These are phyloP conservation scores for Neurospora sp. DNA, from an alignment of 495 filamentous ascomycete species.

Conservation along the genomic window DNA sequence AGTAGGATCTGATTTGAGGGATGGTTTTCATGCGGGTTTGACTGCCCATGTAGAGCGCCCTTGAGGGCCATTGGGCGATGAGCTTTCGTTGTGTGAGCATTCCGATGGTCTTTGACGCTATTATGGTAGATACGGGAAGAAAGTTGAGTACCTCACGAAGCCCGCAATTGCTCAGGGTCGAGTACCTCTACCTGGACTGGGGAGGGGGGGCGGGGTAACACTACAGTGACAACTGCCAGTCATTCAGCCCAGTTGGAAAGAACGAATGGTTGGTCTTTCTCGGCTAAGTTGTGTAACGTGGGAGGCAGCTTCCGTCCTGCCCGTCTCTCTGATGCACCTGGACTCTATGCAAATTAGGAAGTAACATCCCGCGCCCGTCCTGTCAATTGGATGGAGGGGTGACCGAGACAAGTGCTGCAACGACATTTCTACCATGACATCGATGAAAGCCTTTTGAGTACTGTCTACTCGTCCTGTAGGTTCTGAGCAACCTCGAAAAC, in stretches of 20 bases:
- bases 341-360: neutral
- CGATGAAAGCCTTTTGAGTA: neutral
- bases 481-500: neutral
- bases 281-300: neutral
- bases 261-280: neutral
- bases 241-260: neutral
- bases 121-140: neutral
- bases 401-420: neutral
- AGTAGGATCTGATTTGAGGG: neutral
- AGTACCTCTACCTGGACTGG: neutral
- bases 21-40: neutral
- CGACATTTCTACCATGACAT: neutral
- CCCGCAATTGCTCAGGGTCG: neutral
- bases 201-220: neutral
- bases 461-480: neutral
- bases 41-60: neutral
- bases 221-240: neutral
- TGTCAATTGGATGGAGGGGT: neutral
- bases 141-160: neutral
- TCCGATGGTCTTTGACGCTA: neutral
- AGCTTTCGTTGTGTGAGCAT: neutral
- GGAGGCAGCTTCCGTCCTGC: neutral
- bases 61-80: neutral
- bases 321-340: neutral
- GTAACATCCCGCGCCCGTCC: neutral